Evolutionary conservation across 331 rosid genomes (phyloP).

Genomic region (Malus hybrid): DNA sequence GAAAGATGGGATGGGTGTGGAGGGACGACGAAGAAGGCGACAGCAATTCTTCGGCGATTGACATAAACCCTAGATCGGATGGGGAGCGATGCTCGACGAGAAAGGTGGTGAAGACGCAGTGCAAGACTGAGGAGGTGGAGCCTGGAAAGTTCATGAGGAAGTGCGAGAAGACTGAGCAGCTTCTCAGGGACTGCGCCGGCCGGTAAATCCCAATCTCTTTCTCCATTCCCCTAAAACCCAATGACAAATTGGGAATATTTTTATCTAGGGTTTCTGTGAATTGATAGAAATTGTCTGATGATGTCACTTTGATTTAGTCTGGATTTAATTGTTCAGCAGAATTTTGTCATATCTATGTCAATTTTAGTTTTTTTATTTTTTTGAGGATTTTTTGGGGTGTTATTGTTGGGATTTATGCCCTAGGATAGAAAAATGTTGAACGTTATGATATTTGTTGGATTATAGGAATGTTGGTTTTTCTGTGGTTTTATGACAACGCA

Average conservation of each 20-base stretch:
- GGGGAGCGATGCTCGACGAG: constrained; percentile 44
- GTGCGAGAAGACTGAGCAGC: constrained; percentile 81
- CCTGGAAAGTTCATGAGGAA: constrained; percentile 71
- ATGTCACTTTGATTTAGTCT: neutral
- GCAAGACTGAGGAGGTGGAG: constrained; percentile 80
- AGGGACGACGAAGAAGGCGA: constrained; percentile 33
- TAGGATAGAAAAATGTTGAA: neutral
- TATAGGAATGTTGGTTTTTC: neutral
- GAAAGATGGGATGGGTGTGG: constrained; percentile 77
- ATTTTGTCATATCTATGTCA: neutral
- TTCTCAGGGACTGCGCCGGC: constrained; percentile 64
- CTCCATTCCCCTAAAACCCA: neutral
- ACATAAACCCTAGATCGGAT: constrained; percentile 3
- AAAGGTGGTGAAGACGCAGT: constrained; percentile 57
- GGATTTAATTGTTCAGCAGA: too few relatives aligned
- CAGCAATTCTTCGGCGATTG: constrained; percentile 3
- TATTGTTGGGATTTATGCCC: neutral
- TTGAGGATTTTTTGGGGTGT: too few relatives aligned
- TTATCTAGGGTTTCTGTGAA: neutral
- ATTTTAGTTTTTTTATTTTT: neutral
- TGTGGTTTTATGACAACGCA: neutral
- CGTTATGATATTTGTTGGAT: neutral
- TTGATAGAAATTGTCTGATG: neutral
- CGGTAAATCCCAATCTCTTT: constrained; percentile 28
- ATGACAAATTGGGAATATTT: neutral